Conservation (phyloP, 495 filamentous ascomycete species). For the Annulohypoxylon stygium region DNA sequence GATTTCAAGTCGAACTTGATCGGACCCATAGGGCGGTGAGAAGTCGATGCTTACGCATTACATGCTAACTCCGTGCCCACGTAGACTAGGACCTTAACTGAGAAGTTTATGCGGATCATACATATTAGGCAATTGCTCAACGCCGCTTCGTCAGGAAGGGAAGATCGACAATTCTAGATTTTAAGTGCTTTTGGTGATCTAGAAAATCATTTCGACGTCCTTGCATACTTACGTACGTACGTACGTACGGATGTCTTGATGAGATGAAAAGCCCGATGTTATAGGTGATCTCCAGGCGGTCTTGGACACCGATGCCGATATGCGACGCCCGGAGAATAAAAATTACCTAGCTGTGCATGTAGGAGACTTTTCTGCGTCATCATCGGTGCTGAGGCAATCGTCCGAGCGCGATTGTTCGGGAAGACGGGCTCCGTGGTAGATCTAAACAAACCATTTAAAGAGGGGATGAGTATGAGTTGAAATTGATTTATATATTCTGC, state of each 20-base stretch:
- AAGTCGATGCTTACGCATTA: neutral
- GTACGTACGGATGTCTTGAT: neutral
- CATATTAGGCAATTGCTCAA: neutral
- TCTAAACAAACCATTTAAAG: neutral
- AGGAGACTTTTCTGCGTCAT: neutral
- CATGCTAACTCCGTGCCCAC: neutral
- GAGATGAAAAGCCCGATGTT: neutral
- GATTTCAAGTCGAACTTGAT: neutral
- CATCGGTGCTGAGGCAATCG: neutral
- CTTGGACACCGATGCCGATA: neutral
- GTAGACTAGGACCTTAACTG: neutral
- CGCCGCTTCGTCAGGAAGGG: neutral
- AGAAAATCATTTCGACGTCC: neutral
- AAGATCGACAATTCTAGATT: neutral
- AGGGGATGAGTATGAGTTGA: too few species aligned
- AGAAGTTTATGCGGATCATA: neutral
- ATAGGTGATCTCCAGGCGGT: neutral
- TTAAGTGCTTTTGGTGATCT: neutral
- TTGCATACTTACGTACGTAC: neutral
- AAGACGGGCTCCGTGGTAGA: conserved; percentile 2
- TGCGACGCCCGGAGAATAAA: neutral
- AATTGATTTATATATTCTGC: neutral
- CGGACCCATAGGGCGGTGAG: conserved; percentile 1
- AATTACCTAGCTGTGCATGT: neutral
- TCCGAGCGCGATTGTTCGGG: neutral